phyloP scores from a whole-genome alignment of 2,329 filamentous ascomycete species.

The Ceratocystis cubensis region DNA sequence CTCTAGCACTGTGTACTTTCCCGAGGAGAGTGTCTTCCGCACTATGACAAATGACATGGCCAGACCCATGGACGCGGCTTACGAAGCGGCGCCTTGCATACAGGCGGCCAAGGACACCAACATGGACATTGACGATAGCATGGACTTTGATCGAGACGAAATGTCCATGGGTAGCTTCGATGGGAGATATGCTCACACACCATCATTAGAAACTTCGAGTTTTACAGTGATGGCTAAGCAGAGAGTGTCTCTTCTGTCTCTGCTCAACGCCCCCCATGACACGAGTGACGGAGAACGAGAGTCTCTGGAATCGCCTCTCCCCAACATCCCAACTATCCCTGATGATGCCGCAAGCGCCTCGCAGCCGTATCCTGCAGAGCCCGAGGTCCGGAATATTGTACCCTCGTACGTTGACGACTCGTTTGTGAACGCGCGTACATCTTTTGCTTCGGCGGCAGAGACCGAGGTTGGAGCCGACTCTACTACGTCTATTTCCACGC shows the following conservation, averaged over 20 bases:
- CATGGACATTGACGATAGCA: constrained; percentile 25
- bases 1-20: constrained; percentile 43
- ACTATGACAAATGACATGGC: constrained; percentile 45
- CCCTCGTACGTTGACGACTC: constrained; percentile 27
- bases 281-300: background rate
- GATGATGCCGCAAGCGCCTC: constrained; percentile 17
- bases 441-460: constrained; percentile 27
- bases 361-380: constrained; percentile 21
- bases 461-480: background rate
- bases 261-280: constrained; percentile 43
- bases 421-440: constrained; percentile 29
- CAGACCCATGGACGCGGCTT: background rate
- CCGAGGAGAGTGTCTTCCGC: constrained; percentile 50
- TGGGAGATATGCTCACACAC: constrained; percentile 40
- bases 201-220: constrained; percentile 48
- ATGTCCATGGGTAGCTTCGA: constrained; percentile 11
- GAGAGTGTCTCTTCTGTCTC: constrained; percentile 47
- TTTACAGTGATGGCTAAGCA: constrained; percentile 42
- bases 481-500: background rate
- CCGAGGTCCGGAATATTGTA: constrained; percentile 24
- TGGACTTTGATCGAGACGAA: constrained; percentile 25
- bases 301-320: constrained; percentile 2
- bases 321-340: constrained; percentile 17
- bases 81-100: background rate
- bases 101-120: background rate